phyloP scores from a whole-genome alignment of 1,139 yeast species.

The Petasospora fabianii region DNA sequence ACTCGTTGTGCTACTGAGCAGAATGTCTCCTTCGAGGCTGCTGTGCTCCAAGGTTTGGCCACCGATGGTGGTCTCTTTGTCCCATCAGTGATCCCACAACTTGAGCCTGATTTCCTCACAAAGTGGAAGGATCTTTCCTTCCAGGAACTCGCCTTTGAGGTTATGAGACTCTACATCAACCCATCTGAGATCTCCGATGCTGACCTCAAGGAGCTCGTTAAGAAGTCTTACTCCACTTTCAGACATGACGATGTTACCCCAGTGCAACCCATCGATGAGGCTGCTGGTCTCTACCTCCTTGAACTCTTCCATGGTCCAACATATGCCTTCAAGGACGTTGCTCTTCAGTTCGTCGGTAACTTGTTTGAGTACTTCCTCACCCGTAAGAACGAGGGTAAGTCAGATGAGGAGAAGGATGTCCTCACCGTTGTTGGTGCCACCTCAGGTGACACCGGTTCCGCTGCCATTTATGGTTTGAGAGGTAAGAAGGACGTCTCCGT shows the following conservation, averaged over 20 bases:
- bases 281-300: constrained; percentile 62
- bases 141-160: constrained; percentile 81
- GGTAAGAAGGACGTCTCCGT: constrained; percentile 96
- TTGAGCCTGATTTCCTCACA: constrained; percentile 54
- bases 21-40: constrained; percentile 78
- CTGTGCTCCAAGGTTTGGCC: constrained; percentile 90
- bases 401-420: constrained; percentile 62
- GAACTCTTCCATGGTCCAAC: constrained; percentile 99
- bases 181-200: constrained; percentile 63
- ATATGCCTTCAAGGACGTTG: constrained; percentile 97
- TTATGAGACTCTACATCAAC: constrained; percentile 75
- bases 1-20: constrained; percentile 66
- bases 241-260: constrained; percentile 88
- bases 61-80: constrained; percentile 94
- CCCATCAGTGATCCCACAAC: constrained; percentile 76
- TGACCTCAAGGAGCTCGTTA: constrained; percentile 61
- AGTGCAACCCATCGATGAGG: constrained; percentile 47
- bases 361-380: constrained; percentile 85
- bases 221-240: constrained; percentile 82
- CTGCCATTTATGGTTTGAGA: constrained; percentile 96
- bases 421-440: constrained; percentile 99
- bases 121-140: constrained; percentile 75
- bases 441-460: constrained; percentile 98
- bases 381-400: constrained; percentile 67
- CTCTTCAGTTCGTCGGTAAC: constrained; percentile 95